Conservation (phyloP, 2,329 filamentous ascomycete genomes). For the Neobulgaria alba region DNA sequence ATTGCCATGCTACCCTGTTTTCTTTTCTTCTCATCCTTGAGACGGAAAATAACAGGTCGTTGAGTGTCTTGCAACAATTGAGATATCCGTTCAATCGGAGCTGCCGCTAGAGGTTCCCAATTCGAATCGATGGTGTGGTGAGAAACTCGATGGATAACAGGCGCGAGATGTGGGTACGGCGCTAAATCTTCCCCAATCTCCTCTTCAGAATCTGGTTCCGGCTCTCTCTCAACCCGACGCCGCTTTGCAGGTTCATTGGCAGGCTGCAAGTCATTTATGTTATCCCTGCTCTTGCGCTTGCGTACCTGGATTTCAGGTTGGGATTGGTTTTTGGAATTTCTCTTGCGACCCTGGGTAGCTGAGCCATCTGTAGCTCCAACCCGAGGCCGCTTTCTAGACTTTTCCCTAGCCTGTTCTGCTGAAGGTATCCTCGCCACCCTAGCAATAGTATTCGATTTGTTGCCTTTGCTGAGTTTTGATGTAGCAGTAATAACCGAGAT, state of each 20-base stretch:
- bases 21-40: constrained; percentile 37
- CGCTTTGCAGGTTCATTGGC: constrained; percentile 6
- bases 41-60: constrained; percentile 51
- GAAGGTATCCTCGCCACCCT: constrained; percentile 1
- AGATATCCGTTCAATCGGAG: constrained; percentile 47
- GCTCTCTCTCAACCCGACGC: constrained; percentile 3
- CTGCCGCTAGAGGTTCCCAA: constrained; percentile 50
- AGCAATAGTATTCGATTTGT: constrained; percentile 1
- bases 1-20: constrained; percentile 42
- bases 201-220: constrained; percentile 4
- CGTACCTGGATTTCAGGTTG: constrained; percentile 2
- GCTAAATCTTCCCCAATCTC: constrained; percentile 8
- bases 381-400: constrained; percentile 5
- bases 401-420: neutral
- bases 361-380: too few species aligned
- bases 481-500: neutral
- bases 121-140: constrained; percentile 58
- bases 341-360: constrained; percentile 4
- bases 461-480: neutral
- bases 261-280: constrained; percentile 3
- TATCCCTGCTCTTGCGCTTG: constrained; percentile 10
- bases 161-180: constrained; percentile 41
- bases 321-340: constrained; percentile 2
- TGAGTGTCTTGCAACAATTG: constrained; percentile 50
- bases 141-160: constrained; percentile 46